phyloP scores from a whole-genome alignment of 78 protist species.

The Chrysochromulina tobinii region DNA sequence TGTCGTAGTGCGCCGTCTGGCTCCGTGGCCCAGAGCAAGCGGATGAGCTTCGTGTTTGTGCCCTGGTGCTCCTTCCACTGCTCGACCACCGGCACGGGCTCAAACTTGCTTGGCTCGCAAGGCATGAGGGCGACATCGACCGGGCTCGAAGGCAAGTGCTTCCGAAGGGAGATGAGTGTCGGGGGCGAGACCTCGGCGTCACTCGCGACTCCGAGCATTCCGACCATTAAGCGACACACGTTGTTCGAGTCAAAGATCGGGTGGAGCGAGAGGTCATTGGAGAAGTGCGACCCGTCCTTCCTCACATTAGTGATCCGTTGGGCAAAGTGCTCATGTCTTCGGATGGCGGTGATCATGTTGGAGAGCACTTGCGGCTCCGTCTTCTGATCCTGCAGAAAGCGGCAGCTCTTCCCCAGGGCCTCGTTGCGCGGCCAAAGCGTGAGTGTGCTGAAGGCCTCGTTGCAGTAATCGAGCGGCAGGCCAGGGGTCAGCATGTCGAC shows the following conservation, averaged over 20 bases:
- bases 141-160: too few species aligned
- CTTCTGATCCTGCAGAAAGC: slow-evolving; percentile 6
- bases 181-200: neutral
- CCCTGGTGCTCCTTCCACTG: too few species aligned
- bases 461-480: neutral
- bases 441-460: neutral
- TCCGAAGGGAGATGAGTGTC: too few species aligned
- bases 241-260: neutral
- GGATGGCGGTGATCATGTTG: neutral
- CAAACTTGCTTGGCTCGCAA: too few species aligned
- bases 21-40: too few species aligned
- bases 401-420: neutral
- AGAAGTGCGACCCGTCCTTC: neutral
- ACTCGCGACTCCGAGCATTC: neutral
- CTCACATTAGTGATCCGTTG: neutral
- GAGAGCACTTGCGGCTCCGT: neutral
- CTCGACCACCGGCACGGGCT: too few species aligned
- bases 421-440: neutral
- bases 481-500: neutral
- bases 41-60: too few species aligned
- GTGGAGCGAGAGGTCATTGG: neutral
- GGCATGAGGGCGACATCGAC: too few species aligned
- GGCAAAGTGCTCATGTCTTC: neutral
- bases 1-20: too few species aligned
- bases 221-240: neutral